phyloP scores from a whole-genome alignment of 2,329 filamentous ascomycete species.

The Apiospora kogelbergensis region DNA sequence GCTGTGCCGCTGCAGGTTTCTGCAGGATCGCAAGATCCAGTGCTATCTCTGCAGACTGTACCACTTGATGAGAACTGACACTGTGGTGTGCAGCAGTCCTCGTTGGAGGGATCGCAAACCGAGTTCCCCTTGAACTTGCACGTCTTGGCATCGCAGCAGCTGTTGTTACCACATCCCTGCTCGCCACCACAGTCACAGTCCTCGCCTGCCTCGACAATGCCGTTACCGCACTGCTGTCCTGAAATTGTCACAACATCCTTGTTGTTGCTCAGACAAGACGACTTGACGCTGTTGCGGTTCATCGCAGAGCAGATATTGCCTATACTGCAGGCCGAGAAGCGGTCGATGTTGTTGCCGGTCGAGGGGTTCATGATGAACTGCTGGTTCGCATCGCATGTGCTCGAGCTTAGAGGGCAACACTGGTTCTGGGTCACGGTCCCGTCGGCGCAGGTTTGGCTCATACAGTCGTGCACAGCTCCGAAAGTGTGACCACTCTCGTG shows the following conservation, averaged over 20 bases:
- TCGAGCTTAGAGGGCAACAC: constrained; percentile 76
- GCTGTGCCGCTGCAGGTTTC: constrained; percentile 77
- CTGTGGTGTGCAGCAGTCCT: constrained; percentile 71
- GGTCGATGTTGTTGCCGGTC: constrained; percentile 68
- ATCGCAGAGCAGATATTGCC: constrained; percentile 94
- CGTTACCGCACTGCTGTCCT: constrained; percentile 88
- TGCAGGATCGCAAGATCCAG: constrained; percentile 78
- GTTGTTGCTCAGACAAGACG: constrained; percentile 81
- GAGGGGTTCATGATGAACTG: constrained; percentile 96
- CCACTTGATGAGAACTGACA: constrained; percentile 68
- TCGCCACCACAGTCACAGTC: constrained; percentile 93
- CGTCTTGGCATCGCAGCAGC: constrained; percentile 81
- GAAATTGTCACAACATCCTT: constrained; percentile 77
- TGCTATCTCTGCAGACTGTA: constrained; percentile 78
- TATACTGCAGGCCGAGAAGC: constrained; percentile 85
- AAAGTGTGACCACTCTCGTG: constrained; percentile 95
- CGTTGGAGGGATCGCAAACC: constrained; percentile 78
- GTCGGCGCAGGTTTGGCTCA: constrained; percentile 62
- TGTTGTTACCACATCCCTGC: constrained; percentile 68
- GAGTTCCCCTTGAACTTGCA: constrained; percentile 79
- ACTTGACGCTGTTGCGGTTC: constrained; percentile 72
- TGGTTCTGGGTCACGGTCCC: constrained; percentile 50
- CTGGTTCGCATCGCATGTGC: constrained; percentile 72
- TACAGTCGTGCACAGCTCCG: constrained; percentile 94
- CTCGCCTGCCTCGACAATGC: constrained; percentile 91